Evolutionary conservation across 495 filamentous ascomycete species (phyloP), one percentile per base, ranked within the genome.

Genomic region (Neurospora sp.): DNA sequence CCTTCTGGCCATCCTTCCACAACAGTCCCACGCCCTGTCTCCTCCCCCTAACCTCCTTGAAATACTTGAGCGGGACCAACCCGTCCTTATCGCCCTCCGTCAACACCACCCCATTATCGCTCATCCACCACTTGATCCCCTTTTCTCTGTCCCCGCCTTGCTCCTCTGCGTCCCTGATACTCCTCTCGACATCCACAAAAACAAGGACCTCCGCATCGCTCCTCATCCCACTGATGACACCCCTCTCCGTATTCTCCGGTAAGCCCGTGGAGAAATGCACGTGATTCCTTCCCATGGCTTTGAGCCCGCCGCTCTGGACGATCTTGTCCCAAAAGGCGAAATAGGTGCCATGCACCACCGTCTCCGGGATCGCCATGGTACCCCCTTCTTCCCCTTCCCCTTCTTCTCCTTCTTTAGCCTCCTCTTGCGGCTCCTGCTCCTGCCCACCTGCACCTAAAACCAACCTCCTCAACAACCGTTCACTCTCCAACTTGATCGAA

Each of bases 321-420:
- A 99, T 98, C 8, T 82, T 69, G 18, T 86, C 85, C 90, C 94
- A 98, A 61, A 89, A 87, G 1, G 85, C 84, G 73, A 93, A 90
- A 78, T 91, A 94, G 0, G 96, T 98, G 39, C 96, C 96, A 79
- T 99, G 96, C 2, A 98, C 88, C 1, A 93, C 92, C 0, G 84
- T 81, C 0, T 81, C 81, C 0, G 94, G 93, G 8, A 94, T 74
- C 71, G 78, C 39, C 0, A 77, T 71, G 35, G 47, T 38, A 0
- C 74, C 75, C 1, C 39, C 14, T 35, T 35, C 35, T 35, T 35
- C 35, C 35, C 35, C 35, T 35, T 35, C 75, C 1, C 39, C 18
- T 35, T 35, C 4, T 35, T 35, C 35, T 0, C 35, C 35, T 35
- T 16, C 47, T 22, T 47, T 16, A 14, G 8, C 27, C 27, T 31